phyloP scores from a whole-genome alignment of 2,329 filamentous ascomycete genomes.

The Fusarium sacchari region DNA sequence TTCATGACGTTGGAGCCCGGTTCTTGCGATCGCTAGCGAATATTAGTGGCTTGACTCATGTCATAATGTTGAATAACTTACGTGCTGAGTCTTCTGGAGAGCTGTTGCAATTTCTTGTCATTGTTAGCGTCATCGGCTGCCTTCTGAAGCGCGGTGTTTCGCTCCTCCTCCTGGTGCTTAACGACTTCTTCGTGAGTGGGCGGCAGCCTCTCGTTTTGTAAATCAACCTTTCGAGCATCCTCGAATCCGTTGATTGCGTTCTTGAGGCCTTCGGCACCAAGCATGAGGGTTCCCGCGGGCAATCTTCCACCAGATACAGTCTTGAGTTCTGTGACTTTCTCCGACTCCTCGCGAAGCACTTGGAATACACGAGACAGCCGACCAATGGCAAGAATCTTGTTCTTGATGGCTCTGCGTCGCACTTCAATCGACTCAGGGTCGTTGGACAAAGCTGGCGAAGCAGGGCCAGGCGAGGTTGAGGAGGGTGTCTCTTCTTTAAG shows the following conservation, averaged over 20 bases:
- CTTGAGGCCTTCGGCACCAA: slow-evolving; percentile 98
- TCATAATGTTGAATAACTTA: slow-evolving; percentile 52
- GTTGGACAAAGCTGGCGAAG: slow-evolving; percentile 72
- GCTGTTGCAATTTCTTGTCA: slow-evolving; percentile 84
- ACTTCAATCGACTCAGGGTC: slow-evolving; percentile 91
- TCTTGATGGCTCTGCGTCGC: slow-evolving; percentile 97
- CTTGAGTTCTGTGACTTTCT: slow-evolving; percentile 97
- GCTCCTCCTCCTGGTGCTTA: slow-evolving; percentile 82
- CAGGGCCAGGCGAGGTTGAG: slow-evolving; percentile 73
- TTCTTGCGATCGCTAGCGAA: slow-evolving; percentile 43
- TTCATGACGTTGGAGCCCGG: slow-evolving; percentile 42
- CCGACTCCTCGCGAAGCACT: slow-evolving; percentile 95
- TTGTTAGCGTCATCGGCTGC: slow-evolving; percentile 91
- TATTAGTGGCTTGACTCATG: background rate
- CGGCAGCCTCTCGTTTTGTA: slow-evolving; percentile 95
- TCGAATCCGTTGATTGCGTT: slow-evolving; percentile 97
- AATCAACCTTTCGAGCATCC: slow-evolving; percentile 94
- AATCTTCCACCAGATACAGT: slow-evolving; percentile 92
- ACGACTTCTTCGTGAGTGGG: slow-evolving; percentile 92
- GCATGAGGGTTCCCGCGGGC: slow-evolving; percentile 95
- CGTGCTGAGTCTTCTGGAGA: slow-evolving; percentile 96
- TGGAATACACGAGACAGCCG: slow-evolving; percentile 98
- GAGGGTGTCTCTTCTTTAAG: slow-evolving; percentile 86
- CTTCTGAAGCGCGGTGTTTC: slow-evolving; percentile 84
- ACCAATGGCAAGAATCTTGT: slow-evolving; percentile 98